These are phyloP conservation scores for Tylopilus subfusipes DNA, from an alignment of 768 basidiomycete genomes.

Conservation along the genomic window DNA sequence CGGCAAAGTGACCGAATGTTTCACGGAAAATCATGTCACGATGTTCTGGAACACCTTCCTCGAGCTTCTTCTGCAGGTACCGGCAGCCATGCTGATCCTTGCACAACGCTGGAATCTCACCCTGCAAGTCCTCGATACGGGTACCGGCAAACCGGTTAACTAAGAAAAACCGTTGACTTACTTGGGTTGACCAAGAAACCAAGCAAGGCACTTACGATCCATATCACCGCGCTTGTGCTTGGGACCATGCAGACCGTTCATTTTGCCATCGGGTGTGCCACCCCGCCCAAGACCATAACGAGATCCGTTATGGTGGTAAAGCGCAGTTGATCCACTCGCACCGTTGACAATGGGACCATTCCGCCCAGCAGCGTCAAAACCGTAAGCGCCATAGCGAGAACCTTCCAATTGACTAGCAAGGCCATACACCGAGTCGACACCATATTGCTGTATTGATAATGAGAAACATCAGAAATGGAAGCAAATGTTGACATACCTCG, in stretches of 20 bases:
- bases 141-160: conserved; percentile 98
- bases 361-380: conserved; percentile 49
- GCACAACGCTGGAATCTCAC: conserved; percentile 91
- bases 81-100: conserved; percentile 99
- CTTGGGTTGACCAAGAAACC: background rate
- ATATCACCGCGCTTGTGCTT: conserved; percentile 95
- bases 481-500: conserved; percentile 40
- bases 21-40: conserved; percentile 99
- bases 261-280: conserved; percentile 64
- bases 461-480: conserved; percentile 6
- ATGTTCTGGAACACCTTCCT: conserved; percentile 93
- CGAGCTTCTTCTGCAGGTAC: conserved; percentile 97
- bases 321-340: conserved; percentile 63
- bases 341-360: conserved; percentile 33
- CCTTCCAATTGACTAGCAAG: conserved; percentile 49
- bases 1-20: conserved; percentile 95
- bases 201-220: conserved; percentile 70
- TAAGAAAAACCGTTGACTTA: conserved; percentile 26
- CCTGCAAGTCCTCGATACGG: conserved; percentile 90
- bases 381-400: conserved; percentile 54
- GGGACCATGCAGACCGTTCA: conserved; percentile 87
- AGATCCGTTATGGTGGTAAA: conserved; percentile 74
- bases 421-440: conserved; percentile 49
- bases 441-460: conserved; percentile 44
- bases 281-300: conserved; percentile 71